phyloP scores from a whole-genome alignment of 2,329 filamentous ascomycete species.

The Gliomastix tumulicola region DNA sequence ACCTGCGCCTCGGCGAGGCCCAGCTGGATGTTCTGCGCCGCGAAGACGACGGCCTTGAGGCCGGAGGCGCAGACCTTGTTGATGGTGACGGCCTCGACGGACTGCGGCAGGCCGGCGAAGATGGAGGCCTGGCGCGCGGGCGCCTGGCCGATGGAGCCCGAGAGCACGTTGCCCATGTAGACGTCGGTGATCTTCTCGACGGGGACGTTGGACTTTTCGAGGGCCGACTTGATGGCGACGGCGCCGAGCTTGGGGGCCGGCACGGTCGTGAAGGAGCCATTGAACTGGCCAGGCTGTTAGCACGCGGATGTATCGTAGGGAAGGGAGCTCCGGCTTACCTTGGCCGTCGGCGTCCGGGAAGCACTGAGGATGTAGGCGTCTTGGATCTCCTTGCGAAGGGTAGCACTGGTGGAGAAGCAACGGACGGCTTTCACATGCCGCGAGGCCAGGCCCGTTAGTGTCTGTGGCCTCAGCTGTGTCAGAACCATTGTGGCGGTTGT shows the following conservation, averaged over 20 bases:
- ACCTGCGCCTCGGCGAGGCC: slow-evolving; percentile 83
- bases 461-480: slow-evolving; percentile 24
- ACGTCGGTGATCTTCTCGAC: slow-evolving; percentile 78
- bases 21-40: slow-evolving; percentile 90
- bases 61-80: slow-evolving; percentile 99
- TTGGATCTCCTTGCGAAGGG: slow-evolving; percentile 61
- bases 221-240: slow-evolving; percentile 82
- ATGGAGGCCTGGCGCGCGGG: slow-evolving; percentile 87
- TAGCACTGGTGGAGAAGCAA: slow-evolving; percentile 36
- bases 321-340: slow-evolving; percentile 42
- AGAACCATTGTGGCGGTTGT: slow-evolving; percentile 17
- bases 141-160: slow-evolving; percentile 77
- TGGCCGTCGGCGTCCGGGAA: slow-evolving; percentile 81
- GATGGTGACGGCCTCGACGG: slow-evolving; percentile 81
- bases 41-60: slow-evolving; percentile 83
- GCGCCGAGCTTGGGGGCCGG: slow-evolving; percentile 85
- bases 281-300: slow-evolving; percentile 60
- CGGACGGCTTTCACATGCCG: slow-evolving; percentile 33
- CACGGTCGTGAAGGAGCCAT: slow-evolving; percentile 79
- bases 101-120: slow-evolving; percentile 76
- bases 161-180: slow-evolving; percentile 95
- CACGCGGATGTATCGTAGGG: not conserved
- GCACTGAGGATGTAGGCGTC: slow-evolving; percentile 94
- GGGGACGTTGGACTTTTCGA: slow-evolving; percentile 81
- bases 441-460: slow-evolving; percentile 24